These are phyloP conservation scores for Sarocladium oryzae DNA, from an alignment of 2,329 filamentous ascomycete genomes.

Conservation along the genomic window DNA sequence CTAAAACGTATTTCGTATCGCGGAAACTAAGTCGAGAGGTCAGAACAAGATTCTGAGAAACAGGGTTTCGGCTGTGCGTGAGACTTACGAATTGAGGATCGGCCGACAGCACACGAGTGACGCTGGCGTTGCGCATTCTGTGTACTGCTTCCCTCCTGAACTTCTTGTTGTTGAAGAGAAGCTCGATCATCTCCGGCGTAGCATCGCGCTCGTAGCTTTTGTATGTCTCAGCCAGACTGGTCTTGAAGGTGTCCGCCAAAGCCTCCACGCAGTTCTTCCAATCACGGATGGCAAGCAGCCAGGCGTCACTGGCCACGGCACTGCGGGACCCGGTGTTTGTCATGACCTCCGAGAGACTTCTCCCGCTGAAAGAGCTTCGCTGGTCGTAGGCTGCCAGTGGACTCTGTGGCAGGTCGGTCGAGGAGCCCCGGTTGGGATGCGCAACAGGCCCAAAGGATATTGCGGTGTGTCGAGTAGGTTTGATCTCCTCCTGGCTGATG, in stretches of 20 bases:
- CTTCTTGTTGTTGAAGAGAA: conserved; percentile 33
- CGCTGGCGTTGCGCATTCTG: conserved; percentile 39
- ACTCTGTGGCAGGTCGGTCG: conserved; percentile 25
- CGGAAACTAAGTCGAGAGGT: conserved; percentile 25
- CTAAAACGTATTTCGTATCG: conserved; percentile 41
- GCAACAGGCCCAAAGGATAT: neutral
- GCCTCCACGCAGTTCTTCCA: conserved; percentile 38
- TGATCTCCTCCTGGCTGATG: conserved; percentile 34
- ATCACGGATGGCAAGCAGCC: conserved; percentile 34
- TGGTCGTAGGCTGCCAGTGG: conserved; percentile 25
- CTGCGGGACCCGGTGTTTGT: conserved; percentile 21
- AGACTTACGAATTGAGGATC: conserved; percentile 35
- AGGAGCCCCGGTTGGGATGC: conserved; percentile 21
- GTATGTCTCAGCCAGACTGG: conserved; percentile 38
- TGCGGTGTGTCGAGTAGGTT: conserved; percentile 12
- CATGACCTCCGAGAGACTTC: conserved; percentile 26
- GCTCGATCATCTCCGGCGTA: conserved; percentile 35
- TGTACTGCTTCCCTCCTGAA: conserved; percentile 36
- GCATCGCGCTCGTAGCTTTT: conserved; percentile 37
- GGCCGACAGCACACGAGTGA: conserved; percentile 35
- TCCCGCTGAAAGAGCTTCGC: conserved; percentile 31
- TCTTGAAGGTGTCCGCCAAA: conserved; percentile 33
- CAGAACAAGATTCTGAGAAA: neutral
- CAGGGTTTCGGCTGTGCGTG: neutral
- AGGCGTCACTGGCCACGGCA: conserved; percentile 23